Percentiles rank a stretch among this genome's conserved stretches.
These are phyloP conservation scores for Polyplosphaeria fusca DNA, from an alignment of 495 filamentous ascomycete species.

Conservation along the genomic window DNA sequence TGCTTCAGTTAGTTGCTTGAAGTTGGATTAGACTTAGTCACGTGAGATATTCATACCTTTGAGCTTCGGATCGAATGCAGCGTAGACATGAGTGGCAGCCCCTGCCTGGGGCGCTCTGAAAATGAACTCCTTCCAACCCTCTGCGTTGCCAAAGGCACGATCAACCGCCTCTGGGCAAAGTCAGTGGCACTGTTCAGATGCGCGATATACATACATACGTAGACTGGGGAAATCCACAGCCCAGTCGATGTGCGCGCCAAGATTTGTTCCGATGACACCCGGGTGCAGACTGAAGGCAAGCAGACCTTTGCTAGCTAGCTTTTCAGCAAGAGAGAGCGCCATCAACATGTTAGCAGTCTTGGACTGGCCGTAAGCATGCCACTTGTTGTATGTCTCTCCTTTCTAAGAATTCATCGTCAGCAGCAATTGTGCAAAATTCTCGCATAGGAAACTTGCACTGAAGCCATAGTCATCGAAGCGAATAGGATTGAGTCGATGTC, in stretches of 20 bases:
- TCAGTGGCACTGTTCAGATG: background rate
- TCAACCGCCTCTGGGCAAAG: background rate
- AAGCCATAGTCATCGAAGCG: slow-evolving; percentile 25
- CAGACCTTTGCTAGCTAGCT: slow-evolving; percentile 9
- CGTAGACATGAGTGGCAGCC: slow-evolving; percentile 12
- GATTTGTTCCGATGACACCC: slow-evolving; percentile 9
- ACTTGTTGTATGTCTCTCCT: slow-evolving; percentile 9
- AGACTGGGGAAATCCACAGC: background rate
- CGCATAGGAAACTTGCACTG: background rate
- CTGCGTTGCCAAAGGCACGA: background rate
- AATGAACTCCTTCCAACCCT: background rate
- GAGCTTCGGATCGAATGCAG: slow-evolving; percentile 23
- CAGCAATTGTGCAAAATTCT: background rate
- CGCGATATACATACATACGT: background rate
- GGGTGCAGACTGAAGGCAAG: slow-evolving; percentile 24
- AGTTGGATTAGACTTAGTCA: too few species aligned
- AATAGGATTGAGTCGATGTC: slow-evolving; percentile 12
- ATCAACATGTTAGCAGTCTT: slow-evolving; percentile 27
- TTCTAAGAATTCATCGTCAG: slow-evolving; percentile 18
- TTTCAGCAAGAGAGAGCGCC: slow-evolving; percentile 7
- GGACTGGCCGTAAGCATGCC: slow-evolving; percentile 21
- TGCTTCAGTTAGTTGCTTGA: too few species aligned
- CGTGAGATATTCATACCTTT: too few species aligned
- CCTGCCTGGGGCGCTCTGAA: slow-evolving; percentile 22
- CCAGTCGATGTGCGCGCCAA: background rate